A percentile compares a stretch with the other conserved stretches of the same genome.
Conservation (phyloP, 257 asterid species). For the Gynochthodes officinalis region DNA sequence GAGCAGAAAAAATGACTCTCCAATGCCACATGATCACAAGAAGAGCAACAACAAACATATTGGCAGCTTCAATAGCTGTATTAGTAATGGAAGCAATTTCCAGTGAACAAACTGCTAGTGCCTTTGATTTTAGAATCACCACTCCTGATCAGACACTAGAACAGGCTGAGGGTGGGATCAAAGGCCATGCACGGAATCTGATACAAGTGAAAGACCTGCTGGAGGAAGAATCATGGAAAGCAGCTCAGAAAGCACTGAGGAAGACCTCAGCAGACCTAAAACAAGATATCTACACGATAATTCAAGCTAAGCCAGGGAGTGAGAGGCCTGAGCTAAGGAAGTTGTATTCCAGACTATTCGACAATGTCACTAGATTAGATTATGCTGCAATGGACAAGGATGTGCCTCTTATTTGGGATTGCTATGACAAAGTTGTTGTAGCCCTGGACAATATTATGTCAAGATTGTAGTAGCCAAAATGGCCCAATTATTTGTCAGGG, state of each 20-base stretch:
- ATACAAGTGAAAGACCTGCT: constrained; percentile 44
- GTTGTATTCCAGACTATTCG: constrained; percentile 47
- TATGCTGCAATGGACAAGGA: constrained; percentile 76
- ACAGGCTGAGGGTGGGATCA: constrained; percentile 51
- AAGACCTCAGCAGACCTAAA: constrained; percentile 49
- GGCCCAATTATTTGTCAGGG: no score
- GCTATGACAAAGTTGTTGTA: constrained; percentile 31
- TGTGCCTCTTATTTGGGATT: constrained; percentile 44
- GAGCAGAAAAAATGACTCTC: constrained; percentile 16
- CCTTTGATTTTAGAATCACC: constrained; percentile 56
- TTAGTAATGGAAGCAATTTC: not conserved
- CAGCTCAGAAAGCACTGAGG: constrained; percentile 53
- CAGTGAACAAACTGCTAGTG: constrained; percentile 18
- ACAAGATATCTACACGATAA: constrained; percentile 68
- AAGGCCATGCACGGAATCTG: constrained; percentile 38
- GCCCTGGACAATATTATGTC: constrained; percentile 50
- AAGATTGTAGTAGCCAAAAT: constrained; percentile 21
- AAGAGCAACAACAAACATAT: constrained; percentile 27
- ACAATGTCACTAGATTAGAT: constrained; percentile 53
- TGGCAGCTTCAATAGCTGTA: constrained; percentile 19
- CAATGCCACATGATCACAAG: constrained; percentile 20
- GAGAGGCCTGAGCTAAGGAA: constrained; percentile 55
- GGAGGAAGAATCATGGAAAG: constrained; percentile 50
- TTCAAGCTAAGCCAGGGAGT: constrained; percentile 47
- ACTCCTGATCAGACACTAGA: constrained; percentile 62